Base-by-base conservation (phyloP, 495 filamentous ascomycete species). In the Penicillium desertorum region DNA sequence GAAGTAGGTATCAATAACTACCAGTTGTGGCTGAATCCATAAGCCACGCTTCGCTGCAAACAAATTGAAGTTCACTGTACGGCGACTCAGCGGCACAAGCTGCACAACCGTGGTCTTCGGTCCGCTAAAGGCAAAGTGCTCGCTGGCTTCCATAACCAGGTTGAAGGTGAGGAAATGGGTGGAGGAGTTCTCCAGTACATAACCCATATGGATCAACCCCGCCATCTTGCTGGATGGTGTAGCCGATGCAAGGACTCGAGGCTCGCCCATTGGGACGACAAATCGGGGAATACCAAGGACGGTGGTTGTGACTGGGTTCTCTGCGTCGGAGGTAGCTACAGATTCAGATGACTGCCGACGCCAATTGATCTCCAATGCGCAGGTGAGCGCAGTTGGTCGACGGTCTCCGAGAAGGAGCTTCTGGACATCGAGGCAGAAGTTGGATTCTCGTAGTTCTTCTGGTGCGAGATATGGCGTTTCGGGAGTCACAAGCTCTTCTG, bases 141-240 rank as follows among this genome's bases (percentile, higher is more conserved):
- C 91, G 64, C 82, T 90, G 1, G 91, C 86, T 60, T 99, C 95
- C 91, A 99, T 96, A 10, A 83, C 82, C 30, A 96, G 67, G 20
- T 86, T 89, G 71, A 99, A 98, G 0, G 91, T 95, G 19, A 99
- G 81, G 70, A 94, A 92, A 65, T 98, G 93, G 65, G 84, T 87
- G 3, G 95, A 96, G 4, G 94, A 89, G 67, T 99, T 99, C 68
- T 99, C 94, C 58, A 98, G 81, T 7, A 85, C 88, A 61, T 96
- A 89, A 27, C 80, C 72, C 19, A 88, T 65, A 39, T 81, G 78
- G 4, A 85, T 72, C 36, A 81, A 57, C 3, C 70, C 72, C 1
- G 79, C 61, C 22, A 78, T 59, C n/a, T 54, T 60, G n/a, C 44
- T 58, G 12, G 67, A 81, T 49, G 83, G 72, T 0, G 74, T 74